Percentiles rank a stretch among this genome's conserved stretches.
These are phyloP conservation scores for Neoscytalidium dimidiatum DNA, from an alignment of 2,329 filamentous ascomycete genomes.

Conservation along the genomic window DNA sequence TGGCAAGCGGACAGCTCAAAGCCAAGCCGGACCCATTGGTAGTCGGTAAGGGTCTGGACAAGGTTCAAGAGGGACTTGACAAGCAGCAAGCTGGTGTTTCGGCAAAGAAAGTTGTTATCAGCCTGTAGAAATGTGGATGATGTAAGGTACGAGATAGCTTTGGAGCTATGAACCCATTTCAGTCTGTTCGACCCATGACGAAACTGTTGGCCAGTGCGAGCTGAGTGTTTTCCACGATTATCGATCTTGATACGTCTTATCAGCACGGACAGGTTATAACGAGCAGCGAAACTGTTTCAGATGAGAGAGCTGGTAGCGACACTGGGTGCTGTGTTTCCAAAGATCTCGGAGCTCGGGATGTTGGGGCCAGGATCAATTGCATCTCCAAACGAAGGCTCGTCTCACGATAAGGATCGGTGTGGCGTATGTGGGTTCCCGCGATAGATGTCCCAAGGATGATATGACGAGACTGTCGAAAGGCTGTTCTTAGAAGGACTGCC, in stretches of 20 bases:
- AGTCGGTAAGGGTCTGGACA: constrained; percentile 31
- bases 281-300: background rate
- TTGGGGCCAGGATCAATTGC: background rate
- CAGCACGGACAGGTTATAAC: background rate
- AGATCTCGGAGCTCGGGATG: background rate
- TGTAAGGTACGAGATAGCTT: background rate
- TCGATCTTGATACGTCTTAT: background rate
- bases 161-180: background rate
- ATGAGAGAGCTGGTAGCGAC: background rate
- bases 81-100: constrained; percentile 37
- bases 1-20: constrained; percentile 34
- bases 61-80: constrained; percentile 28
- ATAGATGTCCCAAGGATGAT: background rate
- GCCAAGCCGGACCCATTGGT: constrained; percentile 32
- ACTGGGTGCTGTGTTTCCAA: background rate
- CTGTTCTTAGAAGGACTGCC: background rate
- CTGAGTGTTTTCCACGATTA: background rate
- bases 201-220: background rate
- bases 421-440: too few species aligned
- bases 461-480: background rate
- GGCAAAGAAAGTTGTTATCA: constrained; percentile 42
- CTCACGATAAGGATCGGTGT: background rate
- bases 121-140: constrained; percentile 4
- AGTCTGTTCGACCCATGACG: background rate
- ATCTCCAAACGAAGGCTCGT: background rate